These are phyloP conservation scores for Psilocybe tampanensis DNA, from an alignment of 768 basidiomycete species.

Conservation along the genomic window DNA sequence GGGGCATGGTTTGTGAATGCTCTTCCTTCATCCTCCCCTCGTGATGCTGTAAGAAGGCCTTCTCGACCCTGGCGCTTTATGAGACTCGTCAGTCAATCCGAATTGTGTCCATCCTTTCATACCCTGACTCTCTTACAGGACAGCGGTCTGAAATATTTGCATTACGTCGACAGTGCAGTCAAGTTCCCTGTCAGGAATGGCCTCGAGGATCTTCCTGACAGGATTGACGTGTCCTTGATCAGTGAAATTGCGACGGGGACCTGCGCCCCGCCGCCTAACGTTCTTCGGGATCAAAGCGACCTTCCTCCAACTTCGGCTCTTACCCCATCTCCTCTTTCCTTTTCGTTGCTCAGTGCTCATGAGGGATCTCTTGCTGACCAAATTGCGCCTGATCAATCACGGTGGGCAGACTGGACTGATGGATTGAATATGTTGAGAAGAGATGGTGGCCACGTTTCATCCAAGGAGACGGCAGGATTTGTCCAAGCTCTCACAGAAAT, in stretches of 20 bases:
- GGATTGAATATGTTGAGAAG: conserved; percentile 85
- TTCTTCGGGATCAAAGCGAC: conserved; percentile 62
- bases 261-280: conserved; percentile 68
- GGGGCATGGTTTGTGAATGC: conserved; percentile 94
- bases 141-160: conserved; percentile 75
- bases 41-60: conserved; percentile 58
- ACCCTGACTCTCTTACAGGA: conserved; percentile 49
- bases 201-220: conserved; percentile 85
- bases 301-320: conserved; percentile 54
- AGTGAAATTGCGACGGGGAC: conserved; percentile 80
- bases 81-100: conserved; percentile 60
- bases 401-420: conserved; percentile 95
- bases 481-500: conserved; percentile 89
- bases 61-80: conserved; percentile 84
- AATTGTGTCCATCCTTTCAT: background rate
- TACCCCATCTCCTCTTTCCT: conserved; percentile 70
- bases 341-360: conserved; percentile 70
- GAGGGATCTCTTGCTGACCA: conserved; percentile 78
- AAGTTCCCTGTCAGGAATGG: conserved; percentile 82
- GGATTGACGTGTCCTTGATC: conserved; percentile 79
- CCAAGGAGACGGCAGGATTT: conserved; percentile 84
- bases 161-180: conserved; percentile 80
- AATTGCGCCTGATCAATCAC: conserved; percentile 73
- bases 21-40: conserved; percentile 52
- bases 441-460: conserved; percentile 82